Evolutionary conservation across 2,329 filamentous ascomycete species (phyloP), one percentile per base, ranked within the genome.

Genomic region (Stachybotrys echinatus): DNA sequence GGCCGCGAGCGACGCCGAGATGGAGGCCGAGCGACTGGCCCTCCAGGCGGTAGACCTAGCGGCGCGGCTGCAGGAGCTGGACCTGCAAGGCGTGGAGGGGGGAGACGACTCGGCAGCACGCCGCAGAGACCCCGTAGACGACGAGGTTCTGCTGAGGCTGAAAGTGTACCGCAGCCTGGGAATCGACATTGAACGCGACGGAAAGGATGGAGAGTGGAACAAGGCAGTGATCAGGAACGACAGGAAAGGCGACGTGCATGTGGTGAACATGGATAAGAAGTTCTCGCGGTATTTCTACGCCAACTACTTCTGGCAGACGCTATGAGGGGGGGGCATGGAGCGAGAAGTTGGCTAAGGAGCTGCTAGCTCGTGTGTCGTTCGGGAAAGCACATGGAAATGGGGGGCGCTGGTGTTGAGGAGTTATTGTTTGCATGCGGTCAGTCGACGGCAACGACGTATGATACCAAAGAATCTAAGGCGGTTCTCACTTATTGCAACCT

Each of bases 261-360:
- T 97, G 46, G 86, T 99, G 53, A 95, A 95, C 62, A 85, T 99
- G 66, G 92, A 97, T 61, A 85, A 88, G 60, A 95, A 94, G 72
- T 92, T 96, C 67, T 92, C 89, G 51, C 80, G 85, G 54, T 92
- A 88, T 67, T 96, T 95, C 64, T 96, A 96, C 63, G 89, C 92
- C 20, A 95, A 96, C 61, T 95, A 95, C 67, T 95, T 97, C 64
- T 99, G 94, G 94, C 80, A 90, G 61, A 92, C 85, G 23, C 76
- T 96, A 66, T 95, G 52, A 59, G 27, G 27, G 27, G 27, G 7
- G 27, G 27, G 27, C 27, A 12, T 31, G 27, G 27, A 31, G 27
- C 27, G 27, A 31, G 6, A 7, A 12, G 27, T 31, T 31, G 27
- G n/a, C n/a, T n/a, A n/a, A n/a, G n/a, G n/a, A n/a, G n/a, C n/a